Conservation (phyloP, 495 filamentous ascomycete genomes). For the Annulohypoxylon maeteangense region DNA sequence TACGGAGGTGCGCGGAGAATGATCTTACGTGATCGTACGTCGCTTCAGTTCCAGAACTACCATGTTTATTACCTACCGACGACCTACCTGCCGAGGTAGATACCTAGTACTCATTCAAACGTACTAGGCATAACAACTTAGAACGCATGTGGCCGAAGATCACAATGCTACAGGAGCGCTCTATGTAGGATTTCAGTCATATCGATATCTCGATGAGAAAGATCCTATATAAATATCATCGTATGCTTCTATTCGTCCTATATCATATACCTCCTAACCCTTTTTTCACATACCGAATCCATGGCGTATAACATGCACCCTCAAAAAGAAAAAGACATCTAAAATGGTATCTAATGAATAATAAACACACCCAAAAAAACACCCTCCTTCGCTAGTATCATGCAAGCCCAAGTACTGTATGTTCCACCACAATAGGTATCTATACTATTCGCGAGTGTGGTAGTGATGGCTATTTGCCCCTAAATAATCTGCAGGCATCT, state of each 20-base stretch:
- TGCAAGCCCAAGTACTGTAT: constrained; percentile 1
- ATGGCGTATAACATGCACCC: neutral
- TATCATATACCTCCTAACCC: neutral
- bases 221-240: neutral
- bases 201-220: neutral
- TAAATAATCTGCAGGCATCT: constrained; percentile 16
- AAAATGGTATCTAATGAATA: constrained; percentile 18
- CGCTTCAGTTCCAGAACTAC: neutral
- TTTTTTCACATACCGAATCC: neutral
- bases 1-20: constrained; percentile 18
- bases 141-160: neutral
- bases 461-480: neutral
- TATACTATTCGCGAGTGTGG: neutral
- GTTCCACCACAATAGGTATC: neutral
- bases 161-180: neutral
- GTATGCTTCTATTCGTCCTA: neutral
- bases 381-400: neutral
- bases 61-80: neutral
- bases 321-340: constrained; percentile 1
- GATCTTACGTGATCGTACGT: constrained; percentile 8
- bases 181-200: neutral
- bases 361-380: neutral
- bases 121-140: neutral
- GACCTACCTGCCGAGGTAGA: no score
- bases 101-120: neutral